These are phyloP conservation scores for Neonectria magnoliae DNA, from an alignment of 2,329 filamentous ascomycete genomes.

Conservation along the genomic window DNA sequence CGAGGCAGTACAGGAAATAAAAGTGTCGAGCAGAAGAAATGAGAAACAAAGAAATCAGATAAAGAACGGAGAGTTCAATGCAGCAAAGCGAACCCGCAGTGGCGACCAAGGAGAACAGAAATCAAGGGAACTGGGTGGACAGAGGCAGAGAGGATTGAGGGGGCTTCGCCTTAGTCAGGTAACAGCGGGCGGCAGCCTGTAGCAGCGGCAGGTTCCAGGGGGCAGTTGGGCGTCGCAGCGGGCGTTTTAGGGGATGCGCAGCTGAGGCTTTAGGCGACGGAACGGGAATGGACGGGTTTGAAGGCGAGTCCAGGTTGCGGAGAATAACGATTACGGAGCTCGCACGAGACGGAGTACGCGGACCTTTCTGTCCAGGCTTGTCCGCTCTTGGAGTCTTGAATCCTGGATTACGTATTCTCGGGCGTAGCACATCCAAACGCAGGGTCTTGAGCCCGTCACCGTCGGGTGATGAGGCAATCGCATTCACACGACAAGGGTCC, in stretches of 20 bases:
- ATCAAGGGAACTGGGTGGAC: slow-evolving; percentile 29
- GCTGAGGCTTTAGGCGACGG: background rate
- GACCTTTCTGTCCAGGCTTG: background rate
- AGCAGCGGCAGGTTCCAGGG: background rate
- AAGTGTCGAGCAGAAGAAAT: background rate
- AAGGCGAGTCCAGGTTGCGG: background rate
- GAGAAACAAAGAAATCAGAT: background rate
- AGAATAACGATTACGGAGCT: background rate
- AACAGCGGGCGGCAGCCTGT: background rate
- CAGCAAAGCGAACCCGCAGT: slow-evolving; percentile 11
- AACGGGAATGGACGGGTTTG: background rate
- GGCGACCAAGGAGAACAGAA: slow-evolving; percentile 26
- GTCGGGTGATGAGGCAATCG: slow-evolving; percentile 13
- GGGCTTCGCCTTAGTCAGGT: background rate
- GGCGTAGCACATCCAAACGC: background rate
- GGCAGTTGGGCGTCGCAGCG: background rate
- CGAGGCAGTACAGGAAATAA: background rate
- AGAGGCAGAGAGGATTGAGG: slow-evolving; percentile 1
- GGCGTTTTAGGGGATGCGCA: background rate
- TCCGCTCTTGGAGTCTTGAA: background rate
- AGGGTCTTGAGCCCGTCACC: background rate
- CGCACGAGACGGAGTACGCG: background rate
- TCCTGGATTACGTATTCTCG: background rate
- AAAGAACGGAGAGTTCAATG: slow-evolving; percentile 26
- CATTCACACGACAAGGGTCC: background rate